A percentile compares a stretch with the other conserved stretches of the same genome.
Conservation (phyloP, 352 stramenopile genomes). For the Phytophthora lateralis region DNA sequence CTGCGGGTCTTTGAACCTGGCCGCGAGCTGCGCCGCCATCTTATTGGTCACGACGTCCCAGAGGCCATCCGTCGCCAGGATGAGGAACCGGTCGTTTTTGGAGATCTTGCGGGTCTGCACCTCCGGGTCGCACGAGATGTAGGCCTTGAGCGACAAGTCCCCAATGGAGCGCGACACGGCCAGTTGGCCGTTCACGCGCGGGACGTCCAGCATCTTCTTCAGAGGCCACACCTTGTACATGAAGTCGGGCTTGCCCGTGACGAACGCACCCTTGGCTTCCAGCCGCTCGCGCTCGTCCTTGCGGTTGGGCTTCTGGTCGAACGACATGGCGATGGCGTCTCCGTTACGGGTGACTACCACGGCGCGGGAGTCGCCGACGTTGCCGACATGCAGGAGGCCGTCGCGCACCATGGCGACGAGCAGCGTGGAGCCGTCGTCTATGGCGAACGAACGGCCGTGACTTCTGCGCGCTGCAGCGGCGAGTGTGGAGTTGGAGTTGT, state of each 20-base stretch:
- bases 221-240: slow-evolving; percentile 78
- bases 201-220: slow-evolving; percentile 79
- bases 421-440: slow-evolving; percentile 82
- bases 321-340: slow-evolving; percentile 61
- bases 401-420: slow-evolving; percentile 80
- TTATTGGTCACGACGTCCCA: slow-evolving; percentile 86
- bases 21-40: slow-evolving; percentile 59
- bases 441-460: slow-evolving; percentile 51
- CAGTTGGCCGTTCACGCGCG: slow-evolving; percentile 79
- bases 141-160: slow-evolving; percentile 77
- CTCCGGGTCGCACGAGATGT: slow-evolving; percentile 81
- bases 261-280: slow-evolving; percentile 65
- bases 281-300: slow-evolving; percentile 77
- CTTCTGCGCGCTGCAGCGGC: slow-evolving; percentile 24
- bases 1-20: slow-evolving; percentile 57
- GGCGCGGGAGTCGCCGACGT: slow-evolving; percentile 84
- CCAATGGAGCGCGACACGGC: slow-evolving; percentile 87
- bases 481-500: slow-evolving; percentile 40
- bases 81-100: slow-evolving; percentile 71
- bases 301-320: slow-evolving; percentile 84
- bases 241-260: slow-evolving; percentile 71
- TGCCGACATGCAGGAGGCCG: slow-evolving; percentile 72
- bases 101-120: slow-evolving; percentile 65
- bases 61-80: slow-evolving; percentile 81
- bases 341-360: slow-evolving; percentile 67